A percentile compares a stretch with the other conserved stretches of the same genome.
Conservation (phyloP, 495 filamentous ascomycete species). For the Lophiostoma macrostomum region DNA sequence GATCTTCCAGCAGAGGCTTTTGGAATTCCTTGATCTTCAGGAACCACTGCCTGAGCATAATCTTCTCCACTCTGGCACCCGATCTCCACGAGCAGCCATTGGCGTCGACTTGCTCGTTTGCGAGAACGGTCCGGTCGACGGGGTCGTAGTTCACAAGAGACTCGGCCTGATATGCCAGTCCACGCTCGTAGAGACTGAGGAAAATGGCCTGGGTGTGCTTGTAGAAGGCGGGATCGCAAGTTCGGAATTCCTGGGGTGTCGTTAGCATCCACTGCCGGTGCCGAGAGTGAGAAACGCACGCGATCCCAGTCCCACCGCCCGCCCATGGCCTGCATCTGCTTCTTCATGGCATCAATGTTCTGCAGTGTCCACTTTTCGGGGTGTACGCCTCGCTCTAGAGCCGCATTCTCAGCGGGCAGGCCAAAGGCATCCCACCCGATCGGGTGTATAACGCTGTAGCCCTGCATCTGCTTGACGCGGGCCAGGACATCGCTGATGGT, state of each 20-base stretch:
- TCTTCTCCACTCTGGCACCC: slow-evolving; percentile 78
- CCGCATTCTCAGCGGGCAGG: slow-evolving; percentile 86
- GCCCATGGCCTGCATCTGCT: slow-evolving; percentile 72
- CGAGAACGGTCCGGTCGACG: slow-evolving; percentile 82
- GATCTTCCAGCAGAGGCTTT: slow-evolving; percentile 67
- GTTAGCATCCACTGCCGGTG: not conserved
- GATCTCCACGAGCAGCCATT: slow-evolving; percentile 85
- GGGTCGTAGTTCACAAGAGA: slow-evolving; percentile 88
- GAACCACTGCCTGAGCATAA: slow-evolving; percentile 84
- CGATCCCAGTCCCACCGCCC: slow-evolving; percentile 77
- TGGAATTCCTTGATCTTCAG: slow-evolving; percentile 77
- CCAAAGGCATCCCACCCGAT: slow-evolving; percentile 97
- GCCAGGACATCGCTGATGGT: slow-evolving; percentile 85
- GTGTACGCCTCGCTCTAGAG: slow-evolving; percentile 79
- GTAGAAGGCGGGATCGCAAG: slow-evolving; percentile 80
- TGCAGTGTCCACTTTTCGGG: slow-evolving; percentile 73
- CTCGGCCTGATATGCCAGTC: slow-evolving; percentile 73
- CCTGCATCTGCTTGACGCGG: slow-evolving; percentile 72
- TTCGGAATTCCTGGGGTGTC: slow-evolving; percentile 66
- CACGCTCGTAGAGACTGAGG: slow-evolving; percentile 65
- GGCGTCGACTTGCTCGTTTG: slow-evolving; percentile 86
- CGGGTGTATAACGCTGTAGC: slow-evolving; percentile 73
- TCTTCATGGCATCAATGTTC: slow-evolving; percentile 82
- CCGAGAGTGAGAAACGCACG: slow-evolving; percentile 49
- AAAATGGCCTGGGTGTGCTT: slow-evolving; percentile 86